A percentile compares a stretch with the other conserved stretches of the same genome.
Conservation (phyloP, 805 yeast genomes). For the Candida sakaeoensis region DNA sequence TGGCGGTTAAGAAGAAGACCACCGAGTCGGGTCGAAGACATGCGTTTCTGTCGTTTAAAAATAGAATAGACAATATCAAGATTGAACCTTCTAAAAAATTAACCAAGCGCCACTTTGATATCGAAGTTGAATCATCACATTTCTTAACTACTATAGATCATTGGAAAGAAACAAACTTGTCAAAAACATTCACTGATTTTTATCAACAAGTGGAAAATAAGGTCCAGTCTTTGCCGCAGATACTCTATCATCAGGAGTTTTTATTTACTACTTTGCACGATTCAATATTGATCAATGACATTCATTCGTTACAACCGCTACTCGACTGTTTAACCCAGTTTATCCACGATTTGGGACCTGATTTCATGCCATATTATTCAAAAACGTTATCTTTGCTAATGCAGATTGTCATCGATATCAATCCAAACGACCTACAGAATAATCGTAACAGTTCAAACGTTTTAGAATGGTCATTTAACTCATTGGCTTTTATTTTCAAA, state of each 20-base stretch:
- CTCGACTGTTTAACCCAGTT: slow-evolving; percentile 77
- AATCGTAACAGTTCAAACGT: slow-evolving; percentile 54
- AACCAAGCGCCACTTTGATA: slow-evolving; percentile 56
- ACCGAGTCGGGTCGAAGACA: slow-evolving; percentile 54
- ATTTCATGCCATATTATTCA: slow-evolving; percentile 70
- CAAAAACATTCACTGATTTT: slow-evolving; percentile 67
- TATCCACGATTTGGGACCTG: slow-evolving; percentile 89
- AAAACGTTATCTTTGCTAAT: slow-evolving; percentile 50
- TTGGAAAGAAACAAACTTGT: slow-evolving; percentile 84
- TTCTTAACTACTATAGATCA: slow-evolving; percentile 75
- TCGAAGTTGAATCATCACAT: slow-evolving; percentile 71
- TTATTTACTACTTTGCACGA: slow-evolving; percentile 50
- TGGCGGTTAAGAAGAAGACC: slow-evolving; percentile 27
- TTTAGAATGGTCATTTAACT: slow-evolving; percentile 80
- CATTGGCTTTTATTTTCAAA: slow-evolving; percentile 85
- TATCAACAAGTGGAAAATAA: slow-evolving; percentile 49
- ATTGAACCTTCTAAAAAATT: slow-evolving; percentile 68
- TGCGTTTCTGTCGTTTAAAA: slow-evolving; percentile 73
- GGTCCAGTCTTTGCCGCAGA: slow-evolving; percentile 73
- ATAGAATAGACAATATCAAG: slow-evolving; percentile 75
- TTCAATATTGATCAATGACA: slow-evolving; percentile 55
- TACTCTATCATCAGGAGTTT: slow-evolving; percentile 62
- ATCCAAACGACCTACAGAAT: slow-evolving; percentile 49
- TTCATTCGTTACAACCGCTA: slow-evolving; percentile 72
- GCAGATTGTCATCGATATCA: slow-evolving; percentile 36